Evolutionary conservation across 176 grass and related monocot species (phyloP).

Genomic region (Phyllostachys edulis): DNA sequence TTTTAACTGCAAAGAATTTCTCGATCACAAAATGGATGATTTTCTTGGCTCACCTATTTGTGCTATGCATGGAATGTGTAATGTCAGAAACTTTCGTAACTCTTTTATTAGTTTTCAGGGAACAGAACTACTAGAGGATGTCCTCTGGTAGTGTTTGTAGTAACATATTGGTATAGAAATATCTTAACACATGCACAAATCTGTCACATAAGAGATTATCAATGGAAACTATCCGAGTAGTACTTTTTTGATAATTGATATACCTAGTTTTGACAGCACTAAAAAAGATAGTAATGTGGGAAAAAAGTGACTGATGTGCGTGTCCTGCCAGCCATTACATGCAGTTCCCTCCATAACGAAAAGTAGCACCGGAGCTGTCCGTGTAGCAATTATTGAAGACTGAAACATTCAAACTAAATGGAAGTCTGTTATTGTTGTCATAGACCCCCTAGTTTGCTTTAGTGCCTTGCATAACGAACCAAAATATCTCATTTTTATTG

Average conservation of each 20-base stretch:
- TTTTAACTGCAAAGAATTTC: background rate
- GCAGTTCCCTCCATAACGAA: background rate
- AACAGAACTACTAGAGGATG: background rate
- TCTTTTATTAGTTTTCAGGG: too few species aligned
- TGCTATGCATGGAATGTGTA: background rate
- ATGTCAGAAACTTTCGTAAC: too few species aligned
- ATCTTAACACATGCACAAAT: background rate
- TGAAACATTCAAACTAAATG: background rate
- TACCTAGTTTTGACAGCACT: background rate
- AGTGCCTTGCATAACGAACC: background rate
- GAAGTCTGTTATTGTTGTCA: background rate
- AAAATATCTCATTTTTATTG: background rate
- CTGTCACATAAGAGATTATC: too few species aligned
- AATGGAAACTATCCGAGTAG: background rate
- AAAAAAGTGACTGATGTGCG: background rate
- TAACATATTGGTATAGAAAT: background rate
- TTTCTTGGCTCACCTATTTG: background rate
- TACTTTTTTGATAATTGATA: background rate
- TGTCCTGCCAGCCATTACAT: background rate
- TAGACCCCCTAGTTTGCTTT: background rate
- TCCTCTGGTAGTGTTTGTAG: background rate
- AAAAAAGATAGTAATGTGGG: background rate
- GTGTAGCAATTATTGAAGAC: background rate
- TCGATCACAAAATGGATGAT: background rate
- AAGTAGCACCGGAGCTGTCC: background rate